A percentile compares a stretch with the other conserved stretches of the same genome.
Conservation (phyloP, 2,329 filamentous ascomycete genomes). For the Furcasterigmium sp. region DNA sequence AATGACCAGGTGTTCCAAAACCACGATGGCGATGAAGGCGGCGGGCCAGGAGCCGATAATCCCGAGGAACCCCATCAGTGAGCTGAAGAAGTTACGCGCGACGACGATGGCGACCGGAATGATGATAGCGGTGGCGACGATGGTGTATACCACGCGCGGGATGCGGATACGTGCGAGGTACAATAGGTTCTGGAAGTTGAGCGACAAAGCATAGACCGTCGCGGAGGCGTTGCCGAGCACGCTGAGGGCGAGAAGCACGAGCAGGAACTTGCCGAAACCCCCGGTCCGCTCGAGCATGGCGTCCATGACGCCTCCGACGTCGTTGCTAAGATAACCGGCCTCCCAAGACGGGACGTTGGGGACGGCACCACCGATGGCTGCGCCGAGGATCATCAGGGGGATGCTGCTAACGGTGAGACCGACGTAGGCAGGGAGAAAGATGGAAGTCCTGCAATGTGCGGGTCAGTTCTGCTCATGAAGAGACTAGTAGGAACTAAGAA, state of each 20-base stretch:
- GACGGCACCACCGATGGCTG: constrained; percentile 28
- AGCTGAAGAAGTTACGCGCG: constrained; percentile 31
- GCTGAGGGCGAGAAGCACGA: constrained; percentile 29
- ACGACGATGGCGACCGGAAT: constrained; percentile 34
- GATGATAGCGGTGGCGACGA: constrained; percentile 32
- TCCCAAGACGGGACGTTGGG: constrained; percentile 23
- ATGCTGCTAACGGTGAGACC: constrained; percentile 39
- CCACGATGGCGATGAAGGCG: constrained; percentile 32
- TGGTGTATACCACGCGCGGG: constrained; percentile 33
- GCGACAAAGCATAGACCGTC: constrained; percentile 30
- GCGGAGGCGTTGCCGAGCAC: constrained; percentile 30
- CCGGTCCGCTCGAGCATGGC: constrained; percentile 24
- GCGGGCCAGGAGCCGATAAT: constrained; percentile 41
- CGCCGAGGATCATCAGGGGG: constrained; percentile 31
- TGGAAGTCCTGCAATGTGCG: constrained; percentile 21
- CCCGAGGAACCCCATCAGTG: constrained; percentile 37
- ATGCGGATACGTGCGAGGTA: constrained; percentile 27
- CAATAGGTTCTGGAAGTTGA: constrained; percentile 34
- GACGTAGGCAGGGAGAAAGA: constrained; percentile 52
- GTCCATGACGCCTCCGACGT: constrained; percentile 23
- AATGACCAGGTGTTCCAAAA: constrained; percentile 37
- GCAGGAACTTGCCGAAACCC: constrained; percentile 28
- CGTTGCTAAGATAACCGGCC: constrained; percentile 19
- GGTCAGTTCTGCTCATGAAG: background rate
- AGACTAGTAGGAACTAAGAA: background rate